Conservation (phyloP, 352 stramenopile species). For the Sclerospora graminicola region DNA sequence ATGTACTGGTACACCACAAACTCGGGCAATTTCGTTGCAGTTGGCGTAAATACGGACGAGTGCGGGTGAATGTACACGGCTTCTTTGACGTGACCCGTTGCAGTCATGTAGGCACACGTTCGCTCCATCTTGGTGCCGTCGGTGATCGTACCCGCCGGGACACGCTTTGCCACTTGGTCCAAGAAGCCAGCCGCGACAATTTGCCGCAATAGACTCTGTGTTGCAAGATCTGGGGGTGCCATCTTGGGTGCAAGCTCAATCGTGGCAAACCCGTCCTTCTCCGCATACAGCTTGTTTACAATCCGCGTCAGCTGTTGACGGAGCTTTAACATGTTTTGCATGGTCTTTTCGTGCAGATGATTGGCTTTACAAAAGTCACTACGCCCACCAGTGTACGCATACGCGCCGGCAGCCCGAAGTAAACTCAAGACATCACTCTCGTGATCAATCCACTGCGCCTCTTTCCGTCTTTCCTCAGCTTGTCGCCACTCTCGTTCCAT, state of each 20-base stretch:
- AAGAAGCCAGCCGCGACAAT: slow-evolving; percentile 74
- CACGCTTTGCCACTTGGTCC: slow-evolving; percentile 74
- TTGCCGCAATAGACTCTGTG: slow-evolving; percentile 52
- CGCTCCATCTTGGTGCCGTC: slow-evolving; percentile 76
- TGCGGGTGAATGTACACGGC: slow-evolving; percentile 80
- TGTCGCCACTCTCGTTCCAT: slow-evolving; percentile 69
- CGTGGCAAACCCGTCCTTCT: slow-evolving; percentile 25
- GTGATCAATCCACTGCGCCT: slow-evolving; percentile 67
- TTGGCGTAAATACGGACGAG: slow-evolving; percentile 68
- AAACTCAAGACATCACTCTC: slow-evolving; percentile 78
- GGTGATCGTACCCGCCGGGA: slow-evolving; percentile 56
- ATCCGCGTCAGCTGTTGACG: slow-evolving; percentile 75
- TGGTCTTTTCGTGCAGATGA: slow-evolving; percentile 78
- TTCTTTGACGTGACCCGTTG: slow-evolving; percentile 44
- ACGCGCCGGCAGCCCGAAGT: slow-evolving; percentile 62
- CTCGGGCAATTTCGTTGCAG: slow-evolving; percentile 46
- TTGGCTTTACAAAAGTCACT: slow-evolving; percentile 63
- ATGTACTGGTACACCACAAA: slow-evolving; percentile 79
- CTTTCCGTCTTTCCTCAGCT: slow-evolving; percentile 57
- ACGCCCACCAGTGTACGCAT: slow-evolving; percentile 58
- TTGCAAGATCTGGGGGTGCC: slow-evolving; percentile 49
- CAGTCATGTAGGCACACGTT: slow-evolving; percentile 69
- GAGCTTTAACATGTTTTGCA: slow-evolving; percentile 84
- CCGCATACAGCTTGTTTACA: slow-evolving; percentile 55
- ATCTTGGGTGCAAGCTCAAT: slow-evolving; percentile 53